Evolutionary conservation across 192 early-diverging fungal species (phyloP), one percentile per base, ranked within the genome.

Genomic region (Mortierella alpina): DNA sequence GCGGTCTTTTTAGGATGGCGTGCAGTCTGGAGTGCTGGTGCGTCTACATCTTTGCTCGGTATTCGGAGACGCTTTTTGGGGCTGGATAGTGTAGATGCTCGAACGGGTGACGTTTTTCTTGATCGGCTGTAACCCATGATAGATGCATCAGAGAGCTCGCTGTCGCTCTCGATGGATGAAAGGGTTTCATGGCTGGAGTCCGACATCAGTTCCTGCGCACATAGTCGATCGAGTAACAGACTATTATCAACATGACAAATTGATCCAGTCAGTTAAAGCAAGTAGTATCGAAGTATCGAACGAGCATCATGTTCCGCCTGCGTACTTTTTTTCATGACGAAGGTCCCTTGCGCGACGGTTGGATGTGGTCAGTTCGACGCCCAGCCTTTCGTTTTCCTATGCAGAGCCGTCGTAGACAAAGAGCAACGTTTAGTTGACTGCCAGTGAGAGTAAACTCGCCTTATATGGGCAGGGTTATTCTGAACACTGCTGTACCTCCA

Each of bases 401-500:
- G 31, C 31, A 31, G 31, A 31, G 31, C 31, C 31, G 31, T 31
- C 3, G 31, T 31, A 31, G 31, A 31, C 31, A 31, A 31, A 31
- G 31, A 31, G 31, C 31, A 31, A 31, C 31, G 31, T 31, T 31
- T 31, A 31, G 31, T 31, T 31, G 31, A 31, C 31, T 31, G 31
- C 3, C 31, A 31, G 1, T 31, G 31, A 31, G 31, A 31, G 31
- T 31, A 31, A 31, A 31, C 1, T 31, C 31, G 1, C 1, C 31
- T 31, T 31, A 3, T 31, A 31, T 31, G 31, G 31, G 31, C 31
- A 31, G 31, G 31, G 31, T 31, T 3, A 31, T 1, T 31, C 31
- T 31, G 31, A 31, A 31, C 31, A 3, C 31, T 31, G 3, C 31
- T 20, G 68, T 83, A 88, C 87, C 84, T 82, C 71, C 57, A 83